These are phyloP conservation scores for Lomentospora prolificans DNA, from an alignment of 2,329 filamentous ascomycete genomes.

Conservation along the genomic window DNA sequence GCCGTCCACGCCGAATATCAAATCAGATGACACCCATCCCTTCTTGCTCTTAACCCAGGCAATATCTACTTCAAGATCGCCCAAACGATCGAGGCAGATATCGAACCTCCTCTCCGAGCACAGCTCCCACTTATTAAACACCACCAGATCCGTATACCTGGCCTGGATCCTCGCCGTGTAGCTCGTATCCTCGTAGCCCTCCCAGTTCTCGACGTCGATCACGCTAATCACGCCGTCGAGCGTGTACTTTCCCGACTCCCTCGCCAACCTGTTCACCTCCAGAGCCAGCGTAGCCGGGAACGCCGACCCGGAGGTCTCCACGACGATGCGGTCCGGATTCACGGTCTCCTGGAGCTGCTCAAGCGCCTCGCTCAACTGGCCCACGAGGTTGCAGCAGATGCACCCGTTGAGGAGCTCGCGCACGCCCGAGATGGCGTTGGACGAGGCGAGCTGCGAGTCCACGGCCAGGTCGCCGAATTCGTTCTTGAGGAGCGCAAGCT, in stretches of 20 bases:
- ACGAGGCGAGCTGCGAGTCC: constrained; percentile 82
- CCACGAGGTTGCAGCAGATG: constrained; percentile 98
- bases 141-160: constrained; percentile 77
- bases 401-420: constrained; percentile 92
- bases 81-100: constrained; percentile 65
- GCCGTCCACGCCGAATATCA: constrained; percentile 82
- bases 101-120: constrained; percentile 67
- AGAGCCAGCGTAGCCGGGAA: constrained; percentile 84
- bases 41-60: constrained; percentile 78
- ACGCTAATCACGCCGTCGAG: constrained; percentile 85
- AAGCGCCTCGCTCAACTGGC: constrained; percentile 75
- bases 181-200: constrained; percentile 82
- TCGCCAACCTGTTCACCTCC: constrained; percentile 71
- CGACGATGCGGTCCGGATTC: constrained; percentile 72
- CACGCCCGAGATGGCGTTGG: constrained; percentile 75
- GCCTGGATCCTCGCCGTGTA: constrained; percentile 86
- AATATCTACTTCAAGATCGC: constrained; percentile 70
- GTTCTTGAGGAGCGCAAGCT: constrained; percentile 91
- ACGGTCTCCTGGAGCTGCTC: constrained; percentile 53
- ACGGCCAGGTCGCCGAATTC: constrained; percentile 94
- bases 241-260: constrained; percentile 58
- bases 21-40: constrained; percentile 66
- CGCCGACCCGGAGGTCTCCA: constrained; percentile 85
- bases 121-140: constrained; percentile 88
- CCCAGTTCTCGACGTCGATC: constrained; percentile 91